Percentiles rank a stretch among this genome's conserved stretches.
Evolutionary conservation across 1,139 yeast genomes (phyloP).

Genomic region (Suhomyces ambrosiae): DNA sequence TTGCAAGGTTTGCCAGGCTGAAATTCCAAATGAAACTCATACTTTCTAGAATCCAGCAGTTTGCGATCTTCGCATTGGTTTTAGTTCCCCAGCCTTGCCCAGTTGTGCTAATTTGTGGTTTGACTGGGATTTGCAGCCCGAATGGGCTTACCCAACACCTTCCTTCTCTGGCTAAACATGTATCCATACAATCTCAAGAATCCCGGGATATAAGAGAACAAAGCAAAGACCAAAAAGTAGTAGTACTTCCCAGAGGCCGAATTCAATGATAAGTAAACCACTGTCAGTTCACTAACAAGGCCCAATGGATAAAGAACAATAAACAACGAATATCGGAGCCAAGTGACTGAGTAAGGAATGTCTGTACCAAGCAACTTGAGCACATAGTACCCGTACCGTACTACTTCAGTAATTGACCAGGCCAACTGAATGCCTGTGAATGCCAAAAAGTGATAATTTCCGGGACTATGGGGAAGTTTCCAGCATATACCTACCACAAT

Average conservation of each 20-base stretch:
- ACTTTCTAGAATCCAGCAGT: too few relatives aligned
- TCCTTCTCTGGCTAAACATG: slow-evolving; percentile 36
- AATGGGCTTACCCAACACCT: too few relatives aligned
- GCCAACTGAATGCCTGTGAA: slow-evolving; percentile 33
- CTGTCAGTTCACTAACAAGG: slow-evolving; percentile 31
- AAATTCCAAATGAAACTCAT: too few relatives aligned
- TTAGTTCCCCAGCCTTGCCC: too few relatives aligned
- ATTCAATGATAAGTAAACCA: slow-evolving; percentile 32
- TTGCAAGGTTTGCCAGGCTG: too few relatives aligned
- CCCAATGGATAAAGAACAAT: slow-evolving; percentile 40
- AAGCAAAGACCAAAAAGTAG: slow-evolving; percentile 31
- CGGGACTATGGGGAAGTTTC: slow-evolving; percentile 34
- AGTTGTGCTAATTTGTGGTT: too few relatives aligned
- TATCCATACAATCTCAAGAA: slow-evolving; percentile 33
- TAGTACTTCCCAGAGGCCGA: slow-evolving; percentile 18
- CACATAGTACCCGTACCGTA: slow-evolving; percentile 34
- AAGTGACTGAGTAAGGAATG: slow-evolving; percentile 26
- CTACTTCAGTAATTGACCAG: slow-evolving; percentile 39
- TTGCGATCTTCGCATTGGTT: too few relatives aligned
- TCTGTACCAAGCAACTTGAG: slow-evolving; percentile 17
- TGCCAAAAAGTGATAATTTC: slow-evolving; percentile 28
- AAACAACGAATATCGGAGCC: slow-evolving; percentile 40
- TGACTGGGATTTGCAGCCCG: too few relatives aligned
- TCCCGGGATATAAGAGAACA: slow-evolving; percentile 37
- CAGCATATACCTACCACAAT: slow-evolving; percentile 37